Evolutionary conservation across 1,139 yeast genomes (phyloP), one percentile per base, ranked within the genome.

Genomic region (Magnusiomyces sp.): DNA sequence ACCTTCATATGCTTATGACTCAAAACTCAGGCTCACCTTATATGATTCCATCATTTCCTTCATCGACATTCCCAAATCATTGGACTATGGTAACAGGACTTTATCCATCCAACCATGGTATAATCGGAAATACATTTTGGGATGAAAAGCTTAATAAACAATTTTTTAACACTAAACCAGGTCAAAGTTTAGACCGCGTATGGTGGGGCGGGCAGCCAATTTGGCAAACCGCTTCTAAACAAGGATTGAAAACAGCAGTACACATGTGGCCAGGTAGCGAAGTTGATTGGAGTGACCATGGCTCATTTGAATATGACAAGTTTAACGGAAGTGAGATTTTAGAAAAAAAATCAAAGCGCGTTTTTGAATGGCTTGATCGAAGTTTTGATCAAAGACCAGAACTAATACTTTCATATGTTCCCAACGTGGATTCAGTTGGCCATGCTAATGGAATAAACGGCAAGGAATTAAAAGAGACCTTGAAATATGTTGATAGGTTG

Each of bases 191-290:
- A 1, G 67, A 77, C 46, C 80, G 81, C 0, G 77, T 72, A 32
- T 85, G 86, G 71, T 87, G 95, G 95, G 92, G 94, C 9, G 95
- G 95, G 32, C 94, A 86, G 62, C 95, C 97, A 0, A 64, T 89
- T 29, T 89, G 97, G 97, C 70, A 73, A 43, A 85, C 95, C 0
- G 89, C 94, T 0, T 71, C 71, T 27, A 64, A 65, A n/a, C 85
- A 83, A 54, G 82, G 80, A 1, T 75, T 85, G 4, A 71, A 71
- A 13, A 71, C 84, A 2, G 95, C 94, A 0, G 82, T 87, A n/a
- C 95, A 89, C 64, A 88, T 89, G 95, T 89, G 95, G 95, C 96
- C 97, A 0, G 95, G 96, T 0, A 81, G 89, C 54, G 95, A 87
- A 59, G 94, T 83, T 2, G 75, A 49, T 71, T 79, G 71, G 70